Evolutionary conservation across 148 eudicot genomes (phyloP).

Genomic region (Chenopodium quinoa): DNA sequence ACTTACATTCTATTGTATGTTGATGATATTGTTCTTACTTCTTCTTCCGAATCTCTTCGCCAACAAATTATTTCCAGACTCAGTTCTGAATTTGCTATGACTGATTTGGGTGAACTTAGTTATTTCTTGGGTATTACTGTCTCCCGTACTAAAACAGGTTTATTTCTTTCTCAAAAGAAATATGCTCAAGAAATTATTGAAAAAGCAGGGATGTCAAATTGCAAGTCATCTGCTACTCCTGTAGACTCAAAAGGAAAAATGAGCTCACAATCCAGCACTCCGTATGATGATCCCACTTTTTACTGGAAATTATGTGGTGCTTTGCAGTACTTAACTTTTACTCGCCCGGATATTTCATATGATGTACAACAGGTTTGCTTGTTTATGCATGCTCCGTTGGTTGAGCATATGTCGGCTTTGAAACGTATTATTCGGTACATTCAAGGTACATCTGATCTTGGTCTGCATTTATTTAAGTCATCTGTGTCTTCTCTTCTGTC

Average conservation of each 20-base stretch:
- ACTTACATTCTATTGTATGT: too few species aligned
- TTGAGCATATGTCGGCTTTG: neutral
- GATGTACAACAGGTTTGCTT: too few species aligned
- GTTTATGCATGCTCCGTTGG: too few species aligned
- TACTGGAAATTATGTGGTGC: neutral
- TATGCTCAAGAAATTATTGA: neutral
- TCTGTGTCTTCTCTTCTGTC: neutral
- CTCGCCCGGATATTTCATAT: too few species aligned
- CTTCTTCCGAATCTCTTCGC: neutral
- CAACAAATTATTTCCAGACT: neutral
- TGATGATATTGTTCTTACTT: neutral
- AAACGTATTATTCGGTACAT: constrained; percentile 1
- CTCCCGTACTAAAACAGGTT: neutral
- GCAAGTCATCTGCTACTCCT: neutral
- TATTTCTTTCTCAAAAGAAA: too few species aligned
- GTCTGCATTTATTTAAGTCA: neutral
- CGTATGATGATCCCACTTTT: neutral
- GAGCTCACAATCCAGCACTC: neutral
- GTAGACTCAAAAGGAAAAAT: neutral
- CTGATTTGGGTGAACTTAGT: neutral
- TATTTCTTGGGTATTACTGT: constrained; percentile 5
- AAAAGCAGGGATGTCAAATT: neutral
- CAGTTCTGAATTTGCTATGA: constrained; percentile 8
- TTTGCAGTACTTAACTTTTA: neutral
- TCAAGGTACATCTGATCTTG: neutral